Percentiles rank a stretch among this genome's conserved stretches.
These are phyloP conservation scores for Isochrysis galbana DNA, from an alignment of 78 protist species.

Conservation along the genomic window DNA sequence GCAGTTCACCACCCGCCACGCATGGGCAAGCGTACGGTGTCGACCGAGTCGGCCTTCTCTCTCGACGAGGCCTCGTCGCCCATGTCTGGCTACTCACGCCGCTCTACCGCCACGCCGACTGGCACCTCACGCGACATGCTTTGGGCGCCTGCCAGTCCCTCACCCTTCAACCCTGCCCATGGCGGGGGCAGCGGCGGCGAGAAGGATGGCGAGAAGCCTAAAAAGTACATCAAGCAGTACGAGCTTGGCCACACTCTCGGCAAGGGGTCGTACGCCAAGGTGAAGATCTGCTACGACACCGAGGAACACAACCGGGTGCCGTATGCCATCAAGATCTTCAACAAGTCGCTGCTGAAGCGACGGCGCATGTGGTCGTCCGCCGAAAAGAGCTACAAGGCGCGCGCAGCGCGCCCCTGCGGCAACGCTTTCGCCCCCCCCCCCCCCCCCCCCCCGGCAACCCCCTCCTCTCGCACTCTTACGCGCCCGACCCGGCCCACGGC, in stretches of 20 bases:
- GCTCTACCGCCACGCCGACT: no score
- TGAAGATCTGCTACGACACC: background rate
- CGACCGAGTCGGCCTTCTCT: background rate
- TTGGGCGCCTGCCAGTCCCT: background rate
- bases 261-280: conserved; percentile 17
- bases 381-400: background rate
- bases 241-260: background rate
- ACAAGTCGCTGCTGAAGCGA: conserved; percentile 19
- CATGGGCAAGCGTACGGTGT: background rate
- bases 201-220: background rate
- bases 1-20: no score
- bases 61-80: background rate
- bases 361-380: background rate
- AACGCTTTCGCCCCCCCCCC: background rate
- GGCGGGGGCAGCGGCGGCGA: background rate
- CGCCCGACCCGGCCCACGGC: no score
- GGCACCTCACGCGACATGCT: background rate
- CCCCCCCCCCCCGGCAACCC: no score
- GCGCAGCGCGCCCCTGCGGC: background rate
- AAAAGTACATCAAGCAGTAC: conserved; percentile 14
- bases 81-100: background rate
- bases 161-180: background rate
- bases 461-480: no score
- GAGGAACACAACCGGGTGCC: background rate
- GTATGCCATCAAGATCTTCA: background rate